Conservation (phyloP, 495 filamentous ascomycete genomes). For the Penicillium desertorum region DNA sequence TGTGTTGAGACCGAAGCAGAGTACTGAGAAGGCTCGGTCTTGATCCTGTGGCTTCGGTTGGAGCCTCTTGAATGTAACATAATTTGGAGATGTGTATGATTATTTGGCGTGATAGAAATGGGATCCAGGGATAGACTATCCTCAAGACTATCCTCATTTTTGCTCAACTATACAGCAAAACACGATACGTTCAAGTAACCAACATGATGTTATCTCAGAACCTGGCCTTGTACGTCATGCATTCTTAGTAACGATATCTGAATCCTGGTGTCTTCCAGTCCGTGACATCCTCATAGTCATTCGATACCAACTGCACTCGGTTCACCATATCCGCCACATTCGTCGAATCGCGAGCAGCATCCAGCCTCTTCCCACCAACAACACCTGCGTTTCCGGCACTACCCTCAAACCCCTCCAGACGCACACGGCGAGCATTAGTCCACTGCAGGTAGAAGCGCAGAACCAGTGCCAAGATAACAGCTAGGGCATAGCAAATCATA, state of each 20-base stretch:
- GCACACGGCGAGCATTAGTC: slow-evolving; percentile 39
- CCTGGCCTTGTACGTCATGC: not conserved
- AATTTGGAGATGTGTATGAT: slow-evolving; percentile 6
- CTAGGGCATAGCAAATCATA: slow-evolving; percentile 52
- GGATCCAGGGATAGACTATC: not conserved
- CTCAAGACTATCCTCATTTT: not conserved
- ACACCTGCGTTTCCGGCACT: slow-evolving; percentile 42
- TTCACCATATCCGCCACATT: slow-evolving; percentile 30
- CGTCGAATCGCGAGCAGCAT: slow-evolving; percentile 19
- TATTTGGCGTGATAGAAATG: slow-evolving; percentile 2
- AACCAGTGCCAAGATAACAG: slow-evolving; percentile 36
- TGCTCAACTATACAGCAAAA: not conserved
- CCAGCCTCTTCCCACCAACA: slow-evolving; percentile 36
- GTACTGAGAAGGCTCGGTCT: slow-evolving; percentile 1
- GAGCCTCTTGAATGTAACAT: not conserved
- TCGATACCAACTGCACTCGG: slow-evolving; percentile 31
- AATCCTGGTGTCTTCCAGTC: slow-evolving; percentile 56
- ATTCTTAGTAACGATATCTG: slow-evolving; percentile 41
- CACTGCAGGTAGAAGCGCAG: slow-evolving; percentile 45
- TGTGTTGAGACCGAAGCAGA: slow-evolving; percentile 52
- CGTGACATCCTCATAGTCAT: slow-evolving; percentile 52
- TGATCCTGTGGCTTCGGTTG: not conserved
- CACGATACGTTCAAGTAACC: not conserved
- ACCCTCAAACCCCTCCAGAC: slow-evolving; percentile 42
- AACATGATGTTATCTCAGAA: not conserved